These are phyloP conservation scores for Dendrocalamus latiflorus DNA, from an alignment of 202 grass and related monocot species.

Conservation along the genomic window DNA sequence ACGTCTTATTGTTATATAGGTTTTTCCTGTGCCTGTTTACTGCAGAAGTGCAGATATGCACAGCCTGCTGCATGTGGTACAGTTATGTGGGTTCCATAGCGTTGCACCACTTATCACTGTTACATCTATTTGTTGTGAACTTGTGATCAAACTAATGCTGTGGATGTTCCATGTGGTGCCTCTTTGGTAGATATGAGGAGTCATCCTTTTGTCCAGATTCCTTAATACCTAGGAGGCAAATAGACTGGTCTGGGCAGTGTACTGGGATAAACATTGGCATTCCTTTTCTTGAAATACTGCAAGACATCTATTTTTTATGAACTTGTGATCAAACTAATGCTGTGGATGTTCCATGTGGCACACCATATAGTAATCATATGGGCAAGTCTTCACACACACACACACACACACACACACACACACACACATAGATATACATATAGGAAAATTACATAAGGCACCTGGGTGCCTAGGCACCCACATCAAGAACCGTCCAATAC, in stretches of 20 bases:
- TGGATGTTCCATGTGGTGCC: not conserved
- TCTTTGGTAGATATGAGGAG: not conserved
- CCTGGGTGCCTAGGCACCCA: too few species aligned
- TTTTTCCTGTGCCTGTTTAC: not conserved
- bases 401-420: too few species aligned
- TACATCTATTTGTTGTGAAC: not conserved
- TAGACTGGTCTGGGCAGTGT: not conserved
- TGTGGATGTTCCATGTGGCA: not conserved
- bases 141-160: too few species aligned
- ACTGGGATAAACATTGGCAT: not conserved
- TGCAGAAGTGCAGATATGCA: not conserved
- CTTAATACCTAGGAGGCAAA: not conserved
- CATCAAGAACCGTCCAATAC: too few species aligned
- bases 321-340: too few species aligned
- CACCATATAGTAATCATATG: not conserved
- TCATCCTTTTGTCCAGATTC: conserved; percentile 5
- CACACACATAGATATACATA: too few species aligned
- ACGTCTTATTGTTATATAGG: not conserved
- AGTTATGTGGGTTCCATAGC: not conserved
- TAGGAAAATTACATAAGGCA: too few species aligned
- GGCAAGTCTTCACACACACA: not conserved
- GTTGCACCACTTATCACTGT: not conserved
- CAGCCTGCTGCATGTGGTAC: not conserved
- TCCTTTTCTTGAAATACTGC: not conserved
- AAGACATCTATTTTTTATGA: not conserved